Conservation (phyloP, 192 early-diverging fungal species). For the Lobulomyces angularis region DNA sequence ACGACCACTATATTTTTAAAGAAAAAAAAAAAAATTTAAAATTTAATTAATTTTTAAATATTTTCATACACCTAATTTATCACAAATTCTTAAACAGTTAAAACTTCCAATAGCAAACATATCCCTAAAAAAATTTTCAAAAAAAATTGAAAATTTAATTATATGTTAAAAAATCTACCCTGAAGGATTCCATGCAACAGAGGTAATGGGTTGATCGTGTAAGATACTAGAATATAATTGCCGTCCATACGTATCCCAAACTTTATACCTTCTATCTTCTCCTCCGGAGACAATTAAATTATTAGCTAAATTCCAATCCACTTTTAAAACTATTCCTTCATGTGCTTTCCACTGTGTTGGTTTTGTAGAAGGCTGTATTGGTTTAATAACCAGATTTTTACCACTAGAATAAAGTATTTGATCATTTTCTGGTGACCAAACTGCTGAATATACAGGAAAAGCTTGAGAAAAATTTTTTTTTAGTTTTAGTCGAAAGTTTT, state of each 20-base stretch:
- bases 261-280: conserved; percentile 50
- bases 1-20: conserved; percentile 29
- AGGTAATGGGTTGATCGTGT: conserved; percentile 41
- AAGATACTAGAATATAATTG: conserved; percentile 32
- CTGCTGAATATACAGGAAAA: conserved; percentile 36
- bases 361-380: conserved; percentile 38
- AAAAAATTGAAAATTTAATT: too few species aligned
- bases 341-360: conserved; percentile 51
- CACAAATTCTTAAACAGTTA: conserved; percentile 35
- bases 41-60: too few species aligned
- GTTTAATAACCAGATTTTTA: conserved; percentile 40
- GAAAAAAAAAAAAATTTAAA: conserved; percentile 2
- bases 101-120: conserved; percentile 50
- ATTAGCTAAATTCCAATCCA: conserved; percentile 43
- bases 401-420: conserved; percentile 39
- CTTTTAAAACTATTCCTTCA: conserved; percentile 40
- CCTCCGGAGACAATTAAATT: conserved; percentile 43
- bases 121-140: too few species aligned
- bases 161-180: too few species aligned
- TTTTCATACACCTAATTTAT: conserved; percentile 34
- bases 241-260: conserved; percentile 44
- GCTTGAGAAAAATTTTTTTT: conserved; percentile 6
- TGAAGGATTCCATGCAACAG: conserved; percentile 38
- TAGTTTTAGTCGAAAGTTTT: not conserved
- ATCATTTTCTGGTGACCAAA: conserved; percentile 45